Conservation (phyloP, 345 rosid species). For the Syzygium aromaticum region DNA sequence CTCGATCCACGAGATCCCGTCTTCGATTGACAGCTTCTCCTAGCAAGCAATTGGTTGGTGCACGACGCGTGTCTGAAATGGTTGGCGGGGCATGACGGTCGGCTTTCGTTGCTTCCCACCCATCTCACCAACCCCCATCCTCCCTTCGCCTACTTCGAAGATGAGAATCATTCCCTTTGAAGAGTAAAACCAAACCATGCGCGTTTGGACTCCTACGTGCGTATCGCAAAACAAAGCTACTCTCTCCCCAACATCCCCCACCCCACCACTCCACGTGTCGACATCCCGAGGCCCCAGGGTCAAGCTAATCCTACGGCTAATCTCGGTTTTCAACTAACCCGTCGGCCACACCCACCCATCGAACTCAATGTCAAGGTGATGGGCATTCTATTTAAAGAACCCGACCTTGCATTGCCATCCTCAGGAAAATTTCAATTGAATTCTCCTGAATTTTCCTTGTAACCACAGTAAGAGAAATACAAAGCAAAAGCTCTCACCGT, state of each 20-base stretch:
- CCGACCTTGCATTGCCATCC: background rate
- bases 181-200: slow-evolving; percentile 5
- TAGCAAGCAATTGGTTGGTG: background rate
- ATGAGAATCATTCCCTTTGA: background rate
- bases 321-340: slow-evolving; percentile 26
- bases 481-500: background rate
- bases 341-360: slow-evolving; percentile 20
- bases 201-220: background rate
- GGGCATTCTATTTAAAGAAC: background rate
- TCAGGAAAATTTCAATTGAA: background rate
- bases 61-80: background rate
- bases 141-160: background rate
- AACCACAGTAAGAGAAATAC: background rate
- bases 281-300: background rate
- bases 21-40: background rate
- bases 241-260: background rate
- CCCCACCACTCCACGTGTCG: slow-evolving; percentile 6
- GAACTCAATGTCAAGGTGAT: background rate
- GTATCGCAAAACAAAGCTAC: background rate
- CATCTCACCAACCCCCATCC: slow-evolving; percentile 2
- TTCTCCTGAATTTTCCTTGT: background rate
- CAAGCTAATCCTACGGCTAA: slow-evolving; percentile 18
- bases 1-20: background rate
- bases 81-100: slow-evolving; percentile 1
- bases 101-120: background rate